These are phyloP conservation scores for Strobilomyces echinocephalus DNA, from an alignment of 768 basidiomycete species.

Conservation along the genomic window DNA sequence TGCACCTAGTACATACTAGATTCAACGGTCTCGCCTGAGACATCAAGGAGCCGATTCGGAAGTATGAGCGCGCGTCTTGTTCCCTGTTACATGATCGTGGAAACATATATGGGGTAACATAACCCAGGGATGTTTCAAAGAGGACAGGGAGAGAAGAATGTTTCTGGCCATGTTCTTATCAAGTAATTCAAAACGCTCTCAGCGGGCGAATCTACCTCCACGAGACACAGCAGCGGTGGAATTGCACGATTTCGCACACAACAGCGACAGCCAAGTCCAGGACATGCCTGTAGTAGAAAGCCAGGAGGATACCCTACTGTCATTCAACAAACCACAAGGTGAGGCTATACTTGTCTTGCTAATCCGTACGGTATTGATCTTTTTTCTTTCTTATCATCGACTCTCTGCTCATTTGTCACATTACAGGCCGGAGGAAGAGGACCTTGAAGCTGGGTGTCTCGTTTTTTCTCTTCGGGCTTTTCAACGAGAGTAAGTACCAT, in stretches of 20 bases:
- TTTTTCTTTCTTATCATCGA: not conserved
- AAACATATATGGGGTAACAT: no score
- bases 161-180: no score
- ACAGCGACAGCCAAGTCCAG: not conserved
- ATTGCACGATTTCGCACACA: not conserved
- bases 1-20: no score
- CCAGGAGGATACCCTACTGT: not conserved
- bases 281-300: not conserved
- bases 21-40: no score
- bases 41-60: no score
- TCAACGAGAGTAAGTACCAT: slow-evolving; percentile 71
- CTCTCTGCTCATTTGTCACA: not conserved
- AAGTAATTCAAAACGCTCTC: no score
- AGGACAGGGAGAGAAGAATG: no score
- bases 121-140: no score
- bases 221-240: not conserved
- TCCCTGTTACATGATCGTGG: no score
- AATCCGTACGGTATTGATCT: not conserved
- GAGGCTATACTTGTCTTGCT: not conserved
- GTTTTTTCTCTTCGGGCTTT: slow-evolving; percentile 88
- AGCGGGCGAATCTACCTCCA: not conserved
- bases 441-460: slow-evolving; percentile 47
- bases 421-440: slow-evolving; percentile 14
- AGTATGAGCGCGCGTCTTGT: no score
- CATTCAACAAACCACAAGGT: not conserved